Percentiles rank a stretch among this genome's conserved stretches.
phyloP scores from a whole-genome alignment of 306 rosid genomes.

The Inga oerstediana region DNA sequence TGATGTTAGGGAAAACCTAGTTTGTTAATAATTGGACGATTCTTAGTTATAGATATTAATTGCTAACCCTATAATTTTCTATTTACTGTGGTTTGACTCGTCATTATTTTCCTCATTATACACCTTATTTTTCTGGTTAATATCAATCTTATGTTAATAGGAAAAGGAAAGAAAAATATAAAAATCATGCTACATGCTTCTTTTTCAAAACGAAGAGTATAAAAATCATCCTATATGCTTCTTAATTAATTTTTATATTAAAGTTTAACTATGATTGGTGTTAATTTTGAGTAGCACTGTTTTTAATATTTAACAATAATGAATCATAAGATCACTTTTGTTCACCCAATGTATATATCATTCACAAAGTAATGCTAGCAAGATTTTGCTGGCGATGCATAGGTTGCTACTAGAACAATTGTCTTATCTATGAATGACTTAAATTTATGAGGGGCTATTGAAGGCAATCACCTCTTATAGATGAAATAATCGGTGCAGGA shows the following conservation, averaged over 20 bases:
- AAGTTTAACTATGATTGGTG: not conserved
- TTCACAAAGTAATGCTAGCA: not conserved
- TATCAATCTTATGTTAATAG: not conserved
- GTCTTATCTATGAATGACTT: slow-evolving; percentile 3
- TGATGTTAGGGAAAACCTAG: not conserved
- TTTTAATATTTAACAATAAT: not conserved
- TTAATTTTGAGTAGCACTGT: not conserved
- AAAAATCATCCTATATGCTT: slow-evolving; percentile 12
- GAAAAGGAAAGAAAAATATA: not conserved
- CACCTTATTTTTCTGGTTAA: not conserved
- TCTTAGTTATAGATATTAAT: not conserved
- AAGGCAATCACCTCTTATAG: not conserved
- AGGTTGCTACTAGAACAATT: slow-evolving; percentile 11
- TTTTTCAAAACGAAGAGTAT: not conserved
- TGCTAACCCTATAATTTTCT: not conserved
- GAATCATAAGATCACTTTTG: not conserved
- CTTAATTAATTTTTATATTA: not conserved
- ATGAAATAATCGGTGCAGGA: not conserved
- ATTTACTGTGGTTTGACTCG: too few species aligned
- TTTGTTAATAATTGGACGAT: not conserved
- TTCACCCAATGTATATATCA: not conserved
- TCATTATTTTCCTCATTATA: not conserved
- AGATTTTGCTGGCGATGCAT: not conserved
- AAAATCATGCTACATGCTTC: slow-evolving; percentile 5
- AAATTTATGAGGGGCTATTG: slow-evolving; percentile 8